Base-by-base conservation (phyloP, 176 grass and related monocot genomes). In the Phoenix roebelenii region DNA sequence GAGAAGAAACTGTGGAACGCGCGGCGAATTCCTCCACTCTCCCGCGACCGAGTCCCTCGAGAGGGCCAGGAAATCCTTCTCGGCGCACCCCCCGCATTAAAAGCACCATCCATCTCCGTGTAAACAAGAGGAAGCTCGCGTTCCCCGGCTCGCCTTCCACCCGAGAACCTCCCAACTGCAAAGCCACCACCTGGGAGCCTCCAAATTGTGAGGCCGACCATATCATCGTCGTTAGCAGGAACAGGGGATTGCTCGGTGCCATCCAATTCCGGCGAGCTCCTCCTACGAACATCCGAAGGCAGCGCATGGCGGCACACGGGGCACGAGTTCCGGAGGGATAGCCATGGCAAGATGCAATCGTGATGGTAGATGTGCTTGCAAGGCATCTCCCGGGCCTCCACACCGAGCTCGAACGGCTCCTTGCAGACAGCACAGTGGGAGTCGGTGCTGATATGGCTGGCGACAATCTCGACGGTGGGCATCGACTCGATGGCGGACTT, bases 201-300 rank as follows among this genome's bases (percentile, higher is more conserved):
- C 57, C 57, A 59, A 28, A 59, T 59, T 10, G 57, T 59, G 57
- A 59, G 57, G 4, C 57, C 57, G 16, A 59, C 57, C 57, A 59
- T 59, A 23, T 59, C 57, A 22, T 59, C 57, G 1, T 59, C 57
- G 7, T 29, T 24, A 5, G 4, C 57, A 59, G 24, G 24, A 2
- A 16, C 57, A 17, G 15, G 57, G 28, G 57, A 4, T 7, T 59
- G 23, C 23, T 30, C 57, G 28, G 15, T 26, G 57, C 25, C 57
- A 2, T 59, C 24, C 4, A 12, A 16, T 59, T 59, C 57, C 28
- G 57, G 4, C 57, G 35, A 44, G 35, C 35, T 6, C 35, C 35
- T 44, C 12, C 35, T 14, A 44, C 9, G 35, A 14, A 18, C 57
- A 30, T 59, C 57, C 4, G 57, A n/a, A 4, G 57, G 57, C 57